Conservation (phyloP, 495 filamentous ascomycete genomes). For the Talaromyces stipitatus region DNA sequence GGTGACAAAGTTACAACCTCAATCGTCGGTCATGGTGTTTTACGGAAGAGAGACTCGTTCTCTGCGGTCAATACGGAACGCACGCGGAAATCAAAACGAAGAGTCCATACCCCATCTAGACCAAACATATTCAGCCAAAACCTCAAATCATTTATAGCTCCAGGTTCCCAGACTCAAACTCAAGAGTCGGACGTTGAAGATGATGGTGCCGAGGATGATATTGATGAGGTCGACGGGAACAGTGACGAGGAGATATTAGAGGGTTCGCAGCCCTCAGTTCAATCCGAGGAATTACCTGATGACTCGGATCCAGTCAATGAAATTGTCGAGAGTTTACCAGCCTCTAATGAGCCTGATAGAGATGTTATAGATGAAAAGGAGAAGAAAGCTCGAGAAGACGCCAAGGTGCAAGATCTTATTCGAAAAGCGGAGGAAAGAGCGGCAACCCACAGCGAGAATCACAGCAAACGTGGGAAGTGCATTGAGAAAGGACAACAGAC, state of each 20-base stretch:
- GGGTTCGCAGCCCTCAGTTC: not conserved
- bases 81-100: constrained; percentile 19
- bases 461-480: constrained; percentile 53
- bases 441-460: constrained; percentile 43
- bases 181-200: constrained; percentile 18
- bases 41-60: constrained; percentile 28
- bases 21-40: constrained; percentile 43
- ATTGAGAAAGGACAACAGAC: constrained; percentile 48
- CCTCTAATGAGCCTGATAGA: constrained; percentile 28
- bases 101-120: constrained; percentile 34
- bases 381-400: constrained; percentile 60
- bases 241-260: constrained; percentile 21
- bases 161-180: constrained; percentile 42
- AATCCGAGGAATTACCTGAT: constrained; percentile 13
- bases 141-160: constrained; percentile 68
- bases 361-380: constrained; percentile 54
- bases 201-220: constrained; percentile 17
- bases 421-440: constrained; percentile 53
- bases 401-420: constrained; percentile 55
- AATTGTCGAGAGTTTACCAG: constrained; percentile 10
- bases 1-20: constrained; percentile 68
- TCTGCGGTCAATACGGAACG: constrained; percentile 11
- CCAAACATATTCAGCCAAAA: constrained; percentile 54
- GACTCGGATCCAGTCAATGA: constrained; percentile 9
- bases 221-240: constrained; percentile 24